phyloP scores from a whole-genome alignment of 2,329 filamentous ascomycete species.

The Aureobasidium lini region DNA sequence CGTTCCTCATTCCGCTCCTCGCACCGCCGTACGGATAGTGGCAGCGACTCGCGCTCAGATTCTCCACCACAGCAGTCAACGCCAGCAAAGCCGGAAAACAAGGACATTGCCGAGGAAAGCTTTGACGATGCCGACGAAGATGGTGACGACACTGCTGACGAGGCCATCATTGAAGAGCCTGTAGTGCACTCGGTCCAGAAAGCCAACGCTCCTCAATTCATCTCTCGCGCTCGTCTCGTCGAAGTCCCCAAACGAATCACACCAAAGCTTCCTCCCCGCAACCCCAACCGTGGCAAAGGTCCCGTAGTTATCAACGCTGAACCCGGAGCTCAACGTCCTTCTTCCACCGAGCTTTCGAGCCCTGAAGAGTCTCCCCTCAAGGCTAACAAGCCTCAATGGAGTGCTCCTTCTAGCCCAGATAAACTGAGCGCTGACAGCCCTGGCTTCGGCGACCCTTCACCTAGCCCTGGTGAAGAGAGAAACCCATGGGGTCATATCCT shows the following conservation, averaged over 20 bases:
- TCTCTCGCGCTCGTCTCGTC: slow-evolving; percentile 68
- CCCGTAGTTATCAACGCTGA: slow-evolving; percentile 29
- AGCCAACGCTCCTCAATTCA: slow-evolving; percentile 30
- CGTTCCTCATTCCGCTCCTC: slow-evolving; percentile 6
- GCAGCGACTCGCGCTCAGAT: slow-evolving; percentile 3
- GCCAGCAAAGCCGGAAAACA: background rate
- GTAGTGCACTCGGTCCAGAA: slow-evolving; percentile 63
- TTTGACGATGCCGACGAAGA: slow-evolving; percentile 35
- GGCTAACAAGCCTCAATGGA: slow-evolving; percentile 6
- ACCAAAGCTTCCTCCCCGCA: slow-evolving; percentile 70
- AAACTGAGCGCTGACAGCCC: background rate
- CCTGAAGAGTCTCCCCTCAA: slow-evolving; percentile 1
- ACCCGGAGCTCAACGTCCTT: background rate
- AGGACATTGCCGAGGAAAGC: slow-evolving; percentile 31
- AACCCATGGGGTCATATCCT: slow-evolving; percentile 22
- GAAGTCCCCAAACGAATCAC: slow-evolving; percentile 74
- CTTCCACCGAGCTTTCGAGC: background rate
- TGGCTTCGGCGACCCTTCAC: background rate
- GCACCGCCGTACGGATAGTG: background rate
- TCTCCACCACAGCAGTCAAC: slow-evolving; percentile 1
- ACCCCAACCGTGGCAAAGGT: slow-evolving; percentile 48
- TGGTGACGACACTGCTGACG: slow-evolving; percentile 43
- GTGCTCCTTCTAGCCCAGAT: background rate
- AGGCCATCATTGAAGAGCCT: slow-evolving; percentile 52
- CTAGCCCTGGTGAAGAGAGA: slow-evolving; percentile 14